Base-by-base conservation (phyloP, 148 eudicot species). In the Diospyros lotus region DNA sequence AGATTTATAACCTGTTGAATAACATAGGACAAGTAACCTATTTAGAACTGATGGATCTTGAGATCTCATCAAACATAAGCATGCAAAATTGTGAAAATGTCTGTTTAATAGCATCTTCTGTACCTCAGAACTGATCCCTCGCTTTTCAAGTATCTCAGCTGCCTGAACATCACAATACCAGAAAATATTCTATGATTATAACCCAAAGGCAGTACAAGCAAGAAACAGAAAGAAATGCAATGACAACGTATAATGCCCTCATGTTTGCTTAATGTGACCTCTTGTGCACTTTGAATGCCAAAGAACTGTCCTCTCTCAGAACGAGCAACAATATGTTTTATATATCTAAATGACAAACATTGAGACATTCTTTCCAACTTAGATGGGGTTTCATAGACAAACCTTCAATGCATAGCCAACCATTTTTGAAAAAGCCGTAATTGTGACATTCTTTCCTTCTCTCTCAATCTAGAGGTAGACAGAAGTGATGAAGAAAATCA, bases 1-100 rank as follows among this genome's bases (percentile, higher is more conserved):
- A 93, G 86, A 80, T 93, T 93, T 81, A 93, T 79, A 68, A 93
- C 89, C 98, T 93, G 89, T 53, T 28, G 4, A 55, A 54, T 17
- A 28, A 6, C 28, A 5, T 38, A 69, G 10, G 18, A 54, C 8
- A 17, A 28, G 5, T 14, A 14, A n/a, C 59, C 13, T 56, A 14
- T 56, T 14, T 14, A 56, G 2, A 56, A 13, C 5, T 56, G 59
- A 56, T 28, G 28, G 28, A 28, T 28, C 28, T 28, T 28, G 28
- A 28, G 28, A 28, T 28, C 28, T 28, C 28, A 28, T 28, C 28
- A 28, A 28, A 28, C 28, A 28, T 28, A 28, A 28, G 28, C 28
- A 28, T 9, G 10, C 9, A 53, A 53, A 9, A 53, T 28, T 28
- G 28, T 28, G 2, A 53, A 53, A 5, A 9, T 53, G 56, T 53